These are phyloP conservation scores for Cyberlindnera mississippiensis DNA, from an alignment of 805 yeast species.

Conservation along the genomic window DNA sequence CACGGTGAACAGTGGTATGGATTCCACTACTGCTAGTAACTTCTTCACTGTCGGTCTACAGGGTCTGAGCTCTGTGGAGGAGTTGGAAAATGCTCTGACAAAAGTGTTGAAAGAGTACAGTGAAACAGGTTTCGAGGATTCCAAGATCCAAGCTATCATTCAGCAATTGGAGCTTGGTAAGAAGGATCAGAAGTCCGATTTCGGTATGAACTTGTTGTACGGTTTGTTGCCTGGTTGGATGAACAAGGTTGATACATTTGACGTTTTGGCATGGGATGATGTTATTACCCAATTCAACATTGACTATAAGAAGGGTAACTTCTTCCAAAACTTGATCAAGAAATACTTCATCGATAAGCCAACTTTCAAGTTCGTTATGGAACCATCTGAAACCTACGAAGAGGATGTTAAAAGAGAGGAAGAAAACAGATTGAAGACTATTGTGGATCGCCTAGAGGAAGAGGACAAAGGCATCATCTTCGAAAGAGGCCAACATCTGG, in stretches of 20 bases:
- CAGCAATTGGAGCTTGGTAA: conserved; percentile 83
- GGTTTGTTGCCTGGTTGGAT: conserved; percentile 83
- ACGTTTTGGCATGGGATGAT: conserved; percentile 59
- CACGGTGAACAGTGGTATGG: conserved; percentile 83
- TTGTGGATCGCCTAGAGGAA: conserved; percentile 42
- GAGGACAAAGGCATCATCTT: conserved; percentile 55
- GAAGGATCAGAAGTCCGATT: conserved; percentile 85
- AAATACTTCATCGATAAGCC: conserved; percentile 51
- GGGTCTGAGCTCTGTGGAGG: conserved; percentile 54
- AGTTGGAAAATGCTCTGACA: conserved; percentile 45
- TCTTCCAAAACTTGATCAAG: conserved; percentile 59
- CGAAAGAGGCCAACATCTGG: conserved; percentile 55
- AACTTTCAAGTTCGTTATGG: conserved; percentile 69
- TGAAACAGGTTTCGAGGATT: conserved; percentile 44
- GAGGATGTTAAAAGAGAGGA: conserved; percentile 54
- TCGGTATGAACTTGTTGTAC: conserved; percentile 75
- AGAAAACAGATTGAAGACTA: conserved; percentile 40
- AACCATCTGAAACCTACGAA: conserved; percentile 59
- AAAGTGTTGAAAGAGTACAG: conserved; percentile 44
- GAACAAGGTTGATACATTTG: conserved; percentile 74
- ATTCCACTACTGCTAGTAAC: conserved; percentile 70
- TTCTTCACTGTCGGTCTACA: conserved; percentile 83
- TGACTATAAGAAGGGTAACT: conserved; percentile 49
- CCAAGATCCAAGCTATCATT: conserved; percentile 76
- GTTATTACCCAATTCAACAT: conserved; percentile 54